These are phyloP conservation scores for Setaria italica DNA, from an alignment of 202 grass and related monocot genomes.

Conservation along the genomic window DNA sequence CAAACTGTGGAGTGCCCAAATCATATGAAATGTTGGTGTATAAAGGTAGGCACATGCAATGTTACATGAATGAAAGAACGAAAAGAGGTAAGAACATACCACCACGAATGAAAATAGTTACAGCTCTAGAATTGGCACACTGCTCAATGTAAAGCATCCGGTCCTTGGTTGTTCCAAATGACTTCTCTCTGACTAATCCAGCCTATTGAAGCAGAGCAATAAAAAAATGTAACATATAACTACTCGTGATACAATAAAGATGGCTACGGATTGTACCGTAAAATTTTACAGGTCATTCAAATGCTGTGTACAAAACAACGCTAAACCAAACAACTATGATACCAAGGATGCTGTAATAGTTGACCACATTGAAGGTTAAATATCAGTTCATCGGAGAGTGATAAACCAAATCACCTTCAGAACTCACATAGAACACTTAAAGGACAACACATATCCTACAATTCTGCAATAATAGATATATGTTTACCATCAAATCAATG, in stretches of 20 bases:
- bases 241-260: slow-evolving; percentile 1
- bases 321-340: neutral
- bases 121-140: slow-evolving; percentile 95
- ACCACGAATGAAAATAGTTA: slow-evolving; percentile 97
- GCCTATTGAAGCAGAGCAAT: slow-evolving; percentile 59
- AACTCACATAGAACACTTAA: neutral
- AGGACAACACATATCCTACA: neutral
- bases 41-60: slow-evolving; percentile 6
- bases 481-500: neutral
- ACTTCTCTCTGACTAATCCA: slow-evolving; percentile 97
- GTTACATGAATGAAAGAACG: neutral
- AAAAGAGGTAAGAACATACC: slow-evolving; percentile 57
- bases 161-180: slow-evolving; percentile 97
- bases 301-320: slow-evolving; percentile 2
- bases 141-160: slow-evolving; percentile 92
- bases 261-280: neutral
- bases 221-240: neutral
- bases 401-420: neutral
- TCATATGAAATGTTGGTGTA: slow-evolving; percentile 8
- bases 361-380: neutral
- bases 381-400: neutral
- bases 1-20: neutral
- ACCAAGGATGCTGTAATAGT: neutral
- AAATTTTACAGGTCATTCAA: neutral
- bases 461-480: neutral